Percentiles rank a stretch among this genome's conserved stretches.
phyloP scores from a whole-genome alignment of 345 rosid species.

The Gossypium thurberi region DNA sequence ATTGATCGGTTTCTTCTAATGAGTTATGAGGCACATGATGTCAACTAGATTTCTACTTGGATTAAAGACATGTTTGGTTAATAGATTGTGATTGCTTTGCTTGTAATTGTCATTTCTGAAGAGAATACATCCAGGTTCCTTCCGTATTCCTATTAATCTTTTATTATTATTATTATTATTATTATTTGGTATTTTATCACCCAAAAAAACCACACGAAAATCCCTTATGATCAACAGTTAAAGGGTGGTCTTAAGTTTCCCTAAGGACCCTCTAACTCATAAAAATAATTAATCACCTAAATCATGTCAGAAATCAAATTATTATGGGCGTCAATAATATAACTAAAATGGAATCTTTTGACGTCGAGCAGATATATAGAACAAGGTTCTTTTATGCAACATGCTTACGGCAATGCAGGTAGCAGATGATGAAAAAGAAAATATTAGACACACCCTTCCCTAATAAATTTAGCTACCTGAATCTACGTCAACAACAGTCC shows the following conservation, averaged over 20 bases:
- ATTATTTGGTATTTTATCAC: neutral
- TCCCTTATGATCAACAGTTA: neutral
- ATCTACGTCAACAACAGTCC: slow-evolving; percentile 50
- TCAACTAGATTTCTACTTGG: neutral
- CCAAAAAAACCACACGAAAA: neutral
- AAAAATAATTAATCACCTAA: neutral
- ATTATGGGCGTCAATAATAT: neutral
- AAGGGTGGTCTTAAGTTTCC: neutral
- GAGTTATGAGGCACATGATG: neutral
- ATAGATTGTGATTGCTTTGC: neutral
- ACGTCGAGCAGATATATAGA: neutral
- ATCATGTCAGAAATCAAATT: neutral
- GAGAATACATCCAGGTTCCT: neutral
- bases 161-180: no score
- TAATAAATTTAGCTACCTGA: slow-evolving; percentile 38
- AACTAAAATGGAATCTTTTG: neutral
- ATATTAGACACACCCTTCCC: neutral
- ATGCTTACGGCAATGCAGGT: neutral
- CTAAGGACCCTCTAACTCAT: neutral
- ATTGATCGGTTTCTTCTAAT: neutral
- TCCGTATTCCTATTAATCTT: neutral
- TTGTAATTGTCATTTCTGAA: neutral
- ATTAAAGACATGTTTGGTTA: neutral
- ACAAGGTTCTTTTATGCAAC: neutral
- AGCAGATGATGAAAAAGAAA: neutral